Base-by-base conservation (phyloP, 805 yeast genomes). In the Sugiyamaella americana region DNA sequence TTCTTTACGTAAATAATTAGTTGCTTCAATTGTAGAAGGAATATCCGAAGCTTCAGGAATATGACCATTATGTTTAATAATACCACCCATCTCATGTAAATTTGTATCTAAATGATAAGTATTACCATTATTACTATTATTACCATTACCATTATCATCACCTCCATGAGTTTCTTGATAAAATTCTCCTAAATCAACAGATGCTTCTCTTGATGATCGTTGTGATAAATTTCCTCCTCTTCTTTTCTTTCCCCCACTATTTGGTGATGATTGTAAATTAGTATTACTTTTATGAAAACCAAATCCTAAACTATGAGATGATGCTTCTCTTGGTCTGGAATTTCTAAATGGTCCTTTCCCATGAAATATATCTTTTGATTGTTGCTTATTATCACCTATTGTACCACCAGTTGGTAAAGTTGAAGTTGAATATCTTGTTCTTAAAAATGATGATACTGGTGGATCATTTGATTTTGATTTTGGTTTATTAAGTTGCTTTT, bases 51-150 rank as follows among this genome's bases (percentile, higher is more conserved):
- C 34, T 11, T 29, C 34, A 29, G 11, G 11, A 11, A 29, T n/a
- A 29, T 29, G 11, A 11, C 46, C 20, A 13, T 17, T 16, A 5
- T 43, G 47, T 21, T 43, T 35, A 38, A 78, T 65, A 48, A 78
- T 77, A 5, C 78, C 78, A 30, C 69, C 63, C 76, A 78, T 75
- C 52, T 76, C 75, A 41, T 67, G 66, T 30, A 75, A 58, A 51
- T 75, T 72, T 48, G 75, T 67, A 44, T 76, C 77, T 23, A 78
- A 67, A 20, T 50, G 36, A 32, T 5, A 35, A 18, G 20, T 17
- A 5, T 16, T 5, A 6, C 18, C 18, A 11, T 21, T 35, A 29
- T 29, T 11, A n/a, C n/a, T n/a, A n/a, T n/a, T n/a, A n/a, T n/a
- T n/a, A n/a, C n/a, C n/a, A n/a, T n/a, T n/a, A n/a, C n/a, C n/a